Evolutionary conservation across 208 protist species (phyloP).

Genomic region (Vickermania ingenoplastis): DNA sequence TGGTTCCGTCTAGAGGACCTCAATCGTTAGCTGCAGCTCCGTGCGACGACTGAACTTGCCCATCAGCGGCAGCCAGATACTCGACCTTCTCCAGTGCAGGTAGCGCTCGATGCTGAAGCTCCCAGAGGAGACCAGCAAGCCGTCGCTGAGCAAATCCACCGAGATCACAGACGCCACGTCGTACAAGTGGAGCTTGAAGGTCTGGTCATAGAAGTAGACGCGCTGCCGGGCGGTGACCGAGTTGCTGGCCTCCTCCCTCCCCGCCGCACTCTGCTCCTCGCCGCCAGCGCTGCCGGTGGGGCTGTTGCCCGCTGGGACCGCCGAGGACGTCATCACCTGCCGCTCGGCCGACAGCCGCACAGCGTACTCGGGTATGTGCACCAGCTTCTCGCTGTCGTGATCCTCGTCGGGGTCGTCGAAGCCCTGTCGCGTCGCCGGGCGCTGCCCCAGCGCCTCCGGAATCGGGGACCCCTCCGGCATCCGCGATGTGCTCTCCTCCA

Average conservation of each 20-base stretch:
- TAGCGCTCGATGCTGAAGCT: conserved; percentile 17
- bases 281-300: neutral
- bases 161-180: conserved; percentile 12
- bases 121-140: conserved; percentile 10
- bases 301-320: conserved; percentile 9
- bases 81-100: conserved; percentile 6
- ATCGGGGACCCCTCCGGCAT: neutral
- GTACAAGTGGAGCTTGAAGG: conserved; percentile 23
- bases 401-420: neutral
- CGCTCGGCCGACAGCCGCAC: conserved; percentile 16
- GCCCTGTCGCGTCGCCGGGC: neutral
- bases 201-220: conserved; percentile 18
- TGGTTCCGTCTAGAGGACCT: conserved; percentile 8
- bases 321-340: conserved; percentile 14
- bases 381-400: neutral
- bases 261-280: neutral
- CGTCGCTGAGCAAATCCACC: conserved; percentile 11
- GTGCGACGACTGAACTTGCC: conserved; percentile 3
- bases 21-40: conserved; percentile 17
- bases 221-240: conserved; percentile 4
- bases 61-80: conserved; percentile 15
- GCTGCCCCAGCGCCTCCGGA: neutral
- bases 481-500: neutral
- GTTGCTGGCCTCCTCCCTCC: neutral
- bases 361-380: conserved; percentile 12